These are phyloP conservation scores for Colletotrichum theobromicola DNA, from an alignment of 2,329 filamentous ascomycete genomes.

Conservation along the genomic window DNA sequence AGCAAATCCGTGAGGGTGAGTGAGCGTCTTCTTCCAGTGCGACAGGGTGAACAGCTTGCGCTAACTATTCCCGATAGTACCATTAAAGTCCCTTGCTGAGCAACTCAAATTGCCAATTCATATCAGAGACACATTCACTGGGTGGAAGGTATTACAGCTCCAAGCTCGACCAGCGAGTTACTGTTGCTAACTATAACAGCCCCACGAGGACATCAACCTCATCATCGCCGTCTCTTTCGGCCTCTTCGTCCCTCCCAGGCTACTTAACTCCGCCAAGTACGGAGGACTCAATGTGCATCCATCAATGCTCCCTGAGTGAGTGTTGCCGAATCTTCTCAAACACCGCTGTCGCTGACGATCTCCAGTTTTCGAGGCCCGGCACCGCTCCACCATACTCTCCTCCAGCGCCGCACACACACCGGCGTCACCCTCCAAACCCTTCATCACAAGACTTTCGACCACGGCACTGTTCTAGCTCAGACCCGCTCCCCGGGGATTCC, in stretches of 20 bases:
- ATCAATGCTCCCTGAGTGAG: conserved; percentile 83
- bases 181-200: conserved; percentile 39
- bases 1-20: conserved; percentile 70
- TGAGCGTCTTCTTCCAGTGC: conserved; percentile 35
- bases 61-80: conserved; percentile 57
- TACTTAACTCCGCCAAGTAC: conserved; percentile 74
- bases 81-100: conserved; percentile 71
- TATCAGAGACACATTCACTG: conserved; percentile 80
- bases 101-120: conserved; percentile 72
- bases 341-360: background rate
- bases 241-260: conserved; percentile 79
- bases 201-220: conserved; percentile 71
- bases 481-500: conserved; percentile 63
- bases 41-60: background rate
- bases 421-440: conserved; percentile 90
- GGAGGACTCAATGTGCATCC: conserved; percentile 95
- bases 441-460: conserved; percentile 77
- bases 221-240: conserved; percentile 95
- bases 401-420: conserved; percentile 63
- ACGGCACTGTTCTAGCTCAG: conserved; percentile 77
- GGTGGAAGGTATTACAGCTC: conserved; percentile 69
- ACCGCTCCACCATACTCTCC: conserved; percentile 83
- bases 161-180: background rate
- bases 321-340: background rate
- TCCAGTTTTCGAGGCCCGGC: conserved; percentile 80